Conservation (phyloP, 495 filamentous ascomycete genomes). For the Xylaria curta region DNA sequence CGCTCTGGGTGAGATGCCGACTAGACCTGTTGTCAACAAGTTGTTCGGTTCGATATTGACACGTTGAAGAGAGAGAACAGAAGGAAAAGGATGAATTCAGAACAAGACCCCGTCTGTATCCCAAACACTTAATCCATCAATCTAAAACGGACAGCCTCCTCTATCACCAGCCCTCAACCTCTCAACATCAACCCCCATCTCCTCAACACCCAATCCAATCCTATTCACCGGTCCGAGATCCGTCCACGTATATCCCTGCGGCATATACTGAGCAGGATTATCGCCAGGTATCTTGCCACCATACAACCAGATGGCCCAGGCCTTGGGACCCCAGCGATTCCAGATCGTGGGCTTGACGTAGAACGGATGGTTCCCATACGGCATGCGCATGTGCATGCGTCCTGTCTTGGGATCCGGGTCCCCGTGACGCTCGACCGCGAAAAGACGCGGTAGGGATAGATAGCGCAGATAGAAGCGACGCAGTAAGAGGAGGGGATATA, state of each 20-base stretch:
- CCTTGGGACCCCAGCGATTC: slow-evolving; percentile 64
- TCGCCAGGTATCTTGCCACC: slow-evolving; percentile 68
- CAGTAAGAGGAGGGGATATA: slow-evolving; percentile 46
- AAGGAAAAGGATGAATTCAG: no score
- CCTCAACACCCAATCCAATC: slow-evolving; percentile 61
- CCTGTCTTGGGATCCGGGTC: slow-evolving; percentile 56
- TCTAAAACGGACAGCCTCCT: slow-evolving; percentile 36
- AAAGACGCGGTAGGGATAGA: slow-evolving; percentile 61
- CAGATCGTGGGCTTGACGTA: slow-evolving; percentile 67
- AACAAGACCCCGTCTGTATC: neutral
- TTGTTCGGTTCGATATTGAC: no score
- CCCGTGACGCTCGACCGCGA: slow-evolving; percentile 48
- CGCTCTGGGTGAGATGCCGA: no score
- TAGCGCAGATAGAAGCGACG: slow-evolving; percentile 63
- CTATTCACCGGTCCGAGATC: slow-evolving; percentile 66
- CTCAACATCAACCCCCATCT: slow-evolving; percentile 44
- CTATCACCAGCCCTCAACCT: slow-evolving; percentile 27
- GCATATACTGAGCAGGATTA: slow-evolving; percentile 61
- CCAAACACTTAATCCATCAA: no score
- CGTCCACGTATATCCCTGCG: slow-evolving; percentile 61
- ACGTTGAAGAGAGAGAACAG: no score
- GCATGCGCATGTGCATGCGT: slow-evolving; percentile 43
- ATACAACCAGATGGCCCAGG: slow-evolving; percentile 59
- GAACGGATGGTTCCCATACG: slow-evolving; percentile 62
- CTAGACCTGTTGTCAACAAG: no score